Percentiles rank a stretch among this genome's conserved stretches.
Evolutionary conservation across 495 filamentous ascomycete species (phyloP).

Genomic region (Penicillium antarcticum): DNA sequence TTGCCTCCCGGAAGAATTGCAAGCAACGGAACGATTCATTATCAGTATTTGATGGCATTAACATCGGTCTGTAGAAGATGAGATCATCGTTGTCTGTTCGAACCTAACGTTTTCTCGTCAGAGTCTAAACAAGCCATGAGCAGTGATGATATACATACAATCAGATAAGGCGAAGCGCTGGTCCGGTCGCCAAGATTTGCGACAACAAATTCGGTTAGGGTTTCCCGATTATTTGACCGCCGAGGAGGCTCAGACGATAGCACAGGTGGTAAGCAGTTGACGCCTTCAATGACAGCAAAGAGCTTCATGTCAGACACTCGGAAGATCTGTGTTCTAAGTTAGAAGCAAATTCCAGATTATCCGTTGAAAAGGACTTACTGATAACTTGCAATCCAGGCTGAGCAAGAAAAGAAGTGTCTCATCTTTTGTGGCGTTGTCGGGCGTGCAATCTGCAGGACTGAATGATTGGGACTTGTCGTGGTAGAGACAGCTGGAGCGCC

Average conservation of each 20-base stretch:
- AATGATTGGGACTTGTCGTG: constrained; percentile 60
- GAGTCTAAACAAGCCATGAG: not conserved
- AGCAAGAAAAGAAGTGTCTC: constrained; percentile 72
- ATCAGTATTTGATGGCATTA: constrained; percentile 25
- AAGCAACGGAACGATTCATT: constrained; percentile 42
- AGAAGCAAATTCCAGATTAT: not conserved
- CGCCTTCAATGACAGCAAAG: constrained; percentile 51
- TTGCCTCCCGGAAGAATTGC: constrained; percentile 75
- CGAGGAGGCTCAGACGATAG: constrained; percentile 69
- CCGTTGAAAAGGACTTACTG: constrained; percentile 49
- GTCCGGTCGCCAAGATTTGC: constrained; percentile 78
- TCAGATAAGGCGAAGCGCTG: constrained; percentile 69
- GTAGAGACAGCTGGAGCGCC: constrained; percentile 80
- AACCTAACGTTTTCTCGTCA: constrained; percentile 45
- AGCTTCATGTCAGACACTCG: constrained; percentile 36
- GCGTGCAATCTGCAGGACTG: constrained; percentile 27
- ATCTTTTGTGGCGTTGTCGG: constrained; percentile 40
- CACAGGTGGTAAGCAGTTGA: constrained; percentile 74
- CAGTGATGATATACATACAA: constrained; percentile 50
- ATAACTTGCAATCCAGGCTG: constrained; percentile 63
- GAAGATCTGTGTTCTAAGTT: constrained; percentile 32
- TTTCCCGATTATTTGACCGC: constrained; percentile 66
- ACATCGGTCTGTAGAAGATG: constrained; percentile 80
- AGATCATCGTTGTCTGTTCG: constrained; percentile 78
- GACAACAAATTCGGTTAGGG: constrained; percentile 71